phyloP scores from a whole-genome alignment of 352 stramenopile species.

The Phytopythium chamaehyphon region DNA sequence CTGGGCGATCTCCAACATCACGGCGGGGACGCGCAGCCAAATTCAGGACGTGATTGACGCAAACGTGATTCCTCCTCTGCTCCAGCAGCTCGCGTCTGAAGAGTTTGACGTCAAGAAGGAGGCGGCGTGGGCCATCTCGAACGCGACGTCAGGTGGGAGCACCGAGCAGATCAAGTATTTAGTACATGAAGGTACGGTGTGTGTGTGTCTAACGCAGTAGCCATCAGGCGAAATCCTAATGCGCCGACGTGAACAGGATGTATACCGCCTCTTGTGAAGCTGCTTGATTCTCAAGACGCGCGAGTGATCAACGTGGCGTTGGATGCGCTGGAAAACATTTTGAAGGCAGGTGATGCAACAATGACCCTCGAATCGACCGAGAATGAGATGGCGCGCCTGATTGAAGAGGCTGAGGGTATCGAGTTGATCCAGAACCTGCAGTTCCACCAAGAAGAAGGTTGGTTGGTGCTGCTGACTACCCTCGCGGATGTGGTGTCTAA shows the following conservation, averaged over 20 bases:
- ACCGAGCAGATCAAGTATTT: constrained; percentile 96
- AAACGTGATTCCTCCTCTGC: constrained; percentile 65
- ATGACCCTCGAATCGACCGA: constrained; percentile 68
- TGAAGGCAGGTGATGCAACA: constrained; percentile 85
- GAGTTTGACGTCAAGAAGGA: constrained; percentile 86
- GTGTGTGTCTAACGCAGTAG: no score
- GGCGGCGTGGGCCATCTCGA: constrained; percentile 82
- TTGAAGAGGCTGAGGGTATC: constrained; percentile 95
- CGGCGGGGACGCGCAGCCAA: constrained; percentile 58
- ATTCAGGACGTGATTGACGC: constrained; percentile 78
- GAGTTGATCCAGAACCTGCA: constrained; percentile 98
- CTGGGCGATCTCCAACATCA: constrained; percentile 84
- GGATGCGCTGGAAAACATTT: constrained; percentile 96
- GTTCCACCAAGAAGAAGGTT: constrained; percentile 96
- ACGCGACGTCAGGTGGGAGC: constrained; percentile 71
- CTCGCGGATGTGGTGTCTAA: not conserved
- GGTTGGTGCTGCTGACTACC: constrained; percentile 29
- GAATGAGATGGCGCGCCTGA: constrained; percentile 95
- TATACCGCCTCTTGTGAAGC: constrained; percentile 95
- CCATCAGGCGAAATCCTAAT: not conserved
- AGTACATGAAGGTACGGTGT: constrained; percentile 85
- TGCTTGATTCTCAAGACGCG: constrained; percentile 90
- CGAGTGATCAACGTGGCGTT: constrained; percentile 97
- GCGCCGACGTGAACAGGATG: constrained; percentile 52
- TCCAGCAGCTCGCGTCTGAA: constrained; percentile 51